A percentile compares a stretch with the other conserved stretches of the same genome.
These are phyloP conservation scores for Eutrema heterophyllum DNA, from an alignment of 345 rosid species.

Conservation along the genomic window DNA sequence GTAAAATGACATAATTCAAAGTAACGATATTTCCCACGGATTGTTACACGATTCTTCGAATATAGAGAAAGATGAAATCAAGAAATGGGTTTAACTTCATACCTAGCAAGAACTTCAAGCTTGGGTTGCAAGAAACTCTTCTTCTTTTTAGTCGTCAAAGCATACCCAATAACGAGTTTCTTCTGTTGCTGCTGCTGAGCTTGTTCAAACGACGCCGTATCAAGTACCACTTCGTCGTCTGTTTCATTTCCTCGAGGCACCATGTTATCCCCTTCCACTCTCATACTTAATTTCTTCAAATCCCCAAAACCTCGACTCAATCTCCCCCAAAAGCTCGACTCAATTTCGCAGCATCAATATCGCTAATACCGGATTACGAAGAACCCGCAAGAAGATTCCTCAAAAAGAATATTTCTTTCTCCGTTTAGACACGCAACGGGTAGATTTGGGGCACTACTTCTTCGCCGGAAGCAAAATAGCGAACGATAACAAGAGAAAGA, in stretches of 20 bases:
- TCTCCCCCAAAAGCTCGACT: not conserved
- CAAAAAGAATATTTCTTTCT: not conserved
- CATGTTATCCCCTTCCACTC: slow-evolving; percentile 18
- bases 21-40: not conserved
- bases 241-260: slow-evolving; percentile 24
- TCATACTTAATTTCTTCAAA: slow-evolving; percentile 32
- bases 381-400: not conserved
- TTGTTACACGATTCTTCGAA: not conserved
- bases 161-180: slow-evolving; percentile 66
- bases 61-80: not conserved
- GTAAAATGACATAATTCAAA: not conserved
- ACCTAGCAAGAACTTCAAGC: slow-evolving; percentile 72
- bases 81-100: not conserved
- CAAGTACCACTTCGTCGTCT: slow-evolving; percentile 8
- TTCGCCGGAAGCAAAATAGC: not conserved
- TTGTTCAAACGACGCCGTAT: slow-evolving; percentile 20
- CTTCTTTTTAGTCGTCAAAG: slow-evolving; percentile 83
- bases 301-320: not conserved
- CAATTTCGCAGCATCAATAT: slow-evolving; percentile 1
- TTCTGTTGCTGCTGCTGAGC: not conserved
- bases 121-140: slow-evolving; percentile 86
- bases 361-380: not conserved
- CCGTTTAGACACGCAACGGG: not conserved
- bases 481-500: not conserved
- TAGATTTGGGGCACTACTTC: too few species aligned